A percentile compares a stretch with the other conserved stretches of the same genome.
Evolutionary conservation across 2,329 filamentous ascomycete genomes (phyloP).

Genomic region (Davidsoniella virescens): DNA sequence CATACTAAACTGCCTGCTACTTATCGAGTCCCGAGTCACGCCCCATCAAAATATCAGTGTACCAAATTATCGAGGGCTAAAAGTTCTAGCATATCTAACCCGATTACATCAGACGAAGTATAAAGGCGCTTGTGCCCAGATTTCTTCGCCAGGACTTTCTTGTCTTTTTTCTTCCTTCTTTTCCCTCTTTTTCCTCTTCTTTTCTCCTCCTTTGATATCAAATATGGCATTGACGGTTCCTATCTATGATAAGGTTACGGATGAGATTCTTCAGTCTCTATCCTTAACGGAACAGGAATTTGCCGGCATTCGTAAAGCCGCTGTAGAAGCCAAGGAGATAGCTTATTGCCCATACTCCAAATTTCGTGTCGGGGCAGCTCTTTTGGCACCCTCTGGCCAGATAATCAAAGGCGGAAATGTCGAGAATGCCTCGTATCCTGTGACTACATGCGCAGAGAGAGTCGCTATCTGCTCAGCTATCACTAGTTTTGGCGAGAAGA

Average conservation of each 20-base stretch:
- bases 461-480: constrained; percentile 76
- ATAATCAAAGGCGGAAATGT: constrained; percentile 59
- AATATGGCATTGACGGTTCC: constrained; percentile 6
- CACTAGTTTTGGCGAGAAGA: constrained; percentile 32
- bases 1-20: not conserved
- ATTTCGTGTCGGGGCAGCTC: constrained; percentile 75
- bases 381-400: constrained; percentile 39
- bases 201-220: not conserved
- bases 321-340: constrained; percentile 53
- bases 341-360: constrained; percentile 90
- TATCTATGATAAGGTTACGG: constrained; percentile 18
- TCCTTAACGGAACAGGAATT: constrained; percentile 48
- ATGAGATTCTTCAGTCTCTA: constrained; percentile 17
- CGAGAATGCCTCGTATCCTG: constrained; percentile 85
- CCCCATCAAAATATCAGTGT: no score
- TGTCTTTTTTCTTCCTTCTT: not conserved
- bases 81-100: no score
- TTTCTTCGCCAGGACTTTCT: not conserved
- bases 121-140: no score
- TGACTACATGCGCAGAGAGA: constrained; percentile 88
- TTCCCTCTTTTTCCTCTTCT: not conserved
- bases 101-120: no score
- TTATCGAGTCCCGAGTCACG: no score
- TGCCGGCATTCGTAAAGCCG: constrained; percentile 41
- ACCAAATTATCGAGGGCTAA: no score